These are phyloP conservation scores for Ceratocystis variospora DNA, from an alignment of 2,329 filamentous ascomycete genomes.

Conservation along the genomic window DNA sequence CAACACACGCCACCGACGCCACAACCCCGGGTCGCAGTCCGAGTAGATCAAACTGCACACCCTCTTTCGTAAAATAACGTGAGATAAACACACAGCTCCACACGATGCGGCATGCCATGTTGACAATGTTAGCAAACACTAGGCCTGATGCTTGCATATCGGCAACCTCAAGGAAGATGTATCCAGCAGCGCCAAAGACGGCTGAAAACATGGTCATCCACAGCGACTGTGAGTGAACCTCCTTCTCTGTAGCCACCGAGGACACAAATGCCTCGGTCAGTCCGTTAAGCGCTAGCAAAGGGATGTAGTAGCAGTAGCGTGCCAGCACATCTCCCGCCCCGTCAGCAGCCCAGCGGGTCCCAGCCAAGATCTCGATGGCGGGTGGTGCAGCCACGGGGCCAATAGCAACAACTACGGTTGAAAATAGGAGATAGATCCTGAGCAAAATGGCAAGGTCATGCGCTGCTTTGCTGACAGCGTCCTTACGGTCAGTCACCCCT, in stretches of 20 bases:
- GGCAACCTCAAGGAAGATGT: conserved; percentile 55
- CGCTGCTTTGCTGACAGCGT: conserved; percentile 30
- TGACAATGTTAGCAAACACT: conserved; percentile 75
- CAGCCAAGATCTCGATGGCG: conserved; percentile 62
- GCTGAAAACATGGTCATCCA: conserved; percentile 77
- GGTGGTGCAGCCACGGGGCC: conserved; percentile 64
- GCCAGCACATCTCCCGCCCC: conserved; percentile 62
- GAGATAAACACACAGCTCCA: conserved; percentile 68
- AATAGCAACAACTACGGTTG: conserved; percentile 51
- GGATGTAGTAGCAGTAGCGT: conserved; percentile 83
- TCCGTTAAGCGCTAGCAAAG: conserved; percentile 81
- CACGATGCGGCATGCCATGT: conserved; percentile 71
- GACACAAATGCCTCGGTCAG: conserved; percentile 86
- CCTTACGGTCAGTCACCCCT: conserved; percentile 20
- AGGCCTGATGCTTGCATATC: conserved; percentile 63
- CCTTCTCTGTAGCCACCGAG: conserved; percentile 59
- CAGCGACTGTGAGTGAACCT: conserved; percentile 63
- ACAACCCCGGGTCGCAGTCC: conserved; percentile 33
- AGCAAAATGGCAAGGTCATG: conserved; percentile 50
- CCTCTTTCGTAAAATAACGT: conserved; percentile 42
- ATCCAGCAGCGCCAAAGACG: conserved; percentile 62
- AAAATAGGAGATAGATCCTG: conserved; percentile 59
- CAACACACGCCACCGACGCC: conserved; percentile 32
- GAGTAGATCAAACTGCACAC: conserved; percentile 29
- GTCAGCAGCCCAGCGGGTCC: conserved; percentile 58